Percentiles rank a stretch among this genome's conserved stretches.
Conservation (phyloP, 1,284 basidiomycete genomes). For the Marasmius oreades region DNA sequence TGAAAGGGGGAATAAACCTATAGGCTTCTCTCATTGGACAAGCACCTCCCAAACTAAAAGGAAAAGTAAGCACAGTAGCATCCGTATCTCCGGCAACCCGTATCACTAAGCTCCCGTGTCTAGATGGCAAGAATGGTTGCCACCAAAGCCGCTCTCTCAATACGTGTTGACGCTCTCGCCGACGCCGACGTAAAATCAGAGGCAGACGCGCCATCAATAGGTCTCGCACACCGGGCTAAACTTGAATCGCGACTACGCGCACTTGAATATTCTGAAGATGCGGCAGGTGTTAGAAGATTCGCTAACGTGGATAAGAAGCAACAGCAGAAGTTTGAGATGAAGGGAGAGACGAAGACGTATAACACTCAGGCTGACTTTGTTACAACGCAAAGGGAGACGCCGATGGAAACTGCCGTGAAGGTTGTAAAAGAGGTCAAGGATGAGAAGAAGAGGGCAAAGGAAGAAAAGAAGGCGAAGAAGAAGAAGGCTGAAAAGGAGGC, state of each 20-base stretch:
- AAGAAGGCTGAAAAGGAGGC: conserved; percentile 63
- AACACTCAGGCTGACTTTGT: conserved; percentile 81
- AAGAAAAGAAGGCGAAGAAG: conserved; percentile 73
- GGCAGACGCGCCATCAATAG: conserved; percentile 77
- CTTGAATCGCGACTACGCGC: conserved; percentile 91
- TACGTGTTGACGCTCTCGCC: conserved; percentile 94
- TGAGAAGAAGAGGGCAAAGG: conserved; percentile 74
- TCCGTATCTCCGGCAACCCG: conserved; percentile 1
- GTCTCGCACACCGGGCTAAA: conserved; percentile 90
- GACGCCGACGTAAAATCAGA: conserved; percentile 91
- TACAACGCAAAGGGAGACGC: conserved; percentile 74
- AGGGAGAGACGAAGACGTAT: conserved; percentile 73
- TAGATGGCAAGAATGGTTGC: conserved; percentile 99
- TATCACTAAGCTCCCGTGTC: conserved; percentile 6
- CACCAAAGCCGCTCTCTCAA: conserved; percentile 94
- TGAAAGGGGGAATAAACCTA: background rate
- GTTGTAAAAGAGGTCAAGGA: conserved; percentile 74
- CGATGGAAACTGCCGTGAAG: conserved; percentile 61
- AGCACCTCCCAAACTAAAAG: conserved; percentile 97
- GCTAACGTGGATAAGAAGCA: conserved; percentile 60
- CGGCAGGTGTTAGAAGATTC: conserved; percentile 61
- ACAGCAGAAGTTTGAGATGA: conserved; percentile 79
- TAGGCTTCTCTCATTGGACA: conserved; percentile 94
- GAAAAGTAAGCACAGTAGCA: conserved; percentile 60
- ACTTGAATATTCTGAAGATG: conserved; percentile 81